phyloP scores from a whole-genome alignment of 371 early-diverging fungal species.

The Actinomortierella ambigua region DNA sequence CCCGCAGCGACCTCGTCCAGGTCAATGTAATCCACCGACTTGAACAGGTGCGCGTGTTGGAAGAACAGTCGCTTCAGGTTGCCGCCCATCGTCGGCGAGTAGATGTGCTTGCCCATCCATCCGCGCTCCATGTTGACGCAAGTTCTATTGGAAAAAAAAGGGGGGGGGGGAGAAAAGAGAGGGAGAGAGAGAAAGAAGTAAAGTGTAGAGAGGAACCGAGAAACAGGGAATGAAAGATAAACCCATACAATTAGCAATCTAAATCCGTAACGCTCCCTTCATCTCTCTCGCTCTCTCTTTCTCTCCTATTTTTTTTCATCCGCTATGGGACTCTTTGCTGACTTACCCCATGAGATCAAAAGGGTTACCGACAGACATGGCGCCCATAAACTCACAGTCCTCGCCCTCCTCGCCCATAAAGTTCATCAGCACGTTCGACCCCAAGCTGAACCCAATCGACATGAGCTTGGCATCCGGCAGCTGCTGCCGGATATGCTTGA shows the following conservation, averaged over 20 bases:
- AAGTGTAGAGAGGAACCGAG: neutral
- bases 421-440: slow-evolving; percentile 91
- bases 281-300: too few relatives aligned
- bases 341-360: slow-evolving; percentile 72
- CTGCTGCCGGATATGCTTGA: slow-evolving; percentile 59
- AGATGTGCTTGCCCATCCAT: slow-evolving; percentile 63
- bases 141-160: slow-evolving; percentile 47
- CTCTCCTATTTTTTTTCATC: too few relatives aligned
- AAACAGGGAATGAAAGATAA: neutral
- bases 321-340: neutral
- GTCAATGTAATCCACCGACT: slow-evolving; percentile 57
- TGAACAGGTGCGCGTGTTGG: slow-evolving; percentile 65
- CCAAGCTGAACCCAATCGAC: slow-evolving; percentile 88
- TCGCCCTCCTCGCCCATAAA: slow-evolving; percentile 88
- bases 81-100: slow-evolving; percentile 72
- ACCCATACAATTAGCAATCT: neutral
- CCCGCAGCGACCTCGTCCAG: slow-evolving; percentile 54
- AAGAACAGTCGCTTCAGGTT: slow-evolving; percentile 68
- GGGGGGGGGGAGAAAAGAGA: too few relatives aligned
- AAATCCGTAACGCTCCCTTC: too few relatives aligned
- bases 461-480: slow-evolving; percentile 72
- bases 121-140: slow-evolving; percentile 48
- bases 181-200: slow-evolving; percentile 1
- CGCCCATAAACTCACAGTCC: slow-evolving; percentile 75
- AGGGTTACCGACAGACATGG: slow-evolving; percentile 86